Conservation (phyloP, 2,329 filamentous ascomycete species). For the Purpureocillium takamizusanense region DNA sequence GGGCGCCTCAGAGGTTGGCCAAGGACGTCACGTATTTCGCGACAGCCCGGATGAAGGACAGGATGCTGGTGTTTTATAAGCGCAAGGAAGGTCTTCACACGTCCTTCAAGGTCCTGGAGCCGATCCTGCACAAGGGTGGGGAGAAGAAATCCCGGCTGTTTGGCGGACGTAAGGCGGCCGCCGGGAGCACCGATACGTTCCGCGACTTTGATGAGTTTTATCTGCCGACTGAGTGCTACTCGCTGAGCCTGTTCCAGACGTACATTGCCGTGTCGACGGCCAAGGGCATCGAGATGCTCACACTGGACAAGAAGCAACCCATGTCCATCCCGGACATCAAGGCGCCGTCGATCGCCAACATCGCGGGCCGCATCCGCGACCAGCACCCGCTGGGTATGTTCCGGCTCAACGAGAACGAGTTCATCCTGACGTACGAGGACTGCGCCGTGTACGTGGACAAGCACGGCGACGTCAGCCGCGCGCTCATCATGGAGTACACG, state of each 20-base stretch:
- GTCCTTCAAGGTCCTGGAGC: constrained; percentile 94
- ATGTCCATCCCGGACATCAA: constrained; percentile 88
- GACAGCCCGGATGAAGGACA: constrained; percentile 93
- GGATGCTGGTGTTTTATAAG: constrained; percentile 92
- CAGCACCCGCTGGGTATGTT: constrained; percentile 94
- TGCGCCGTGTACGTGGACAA: constrained; percentile 98
- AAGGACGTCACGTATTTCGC: constrained; percentile 97
- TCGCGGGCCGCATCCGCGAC: constrained; percentile 72
- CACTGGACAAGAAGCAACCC: constrained; percentile 91
- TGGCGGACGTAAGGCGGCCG: constrained; percentile 45
- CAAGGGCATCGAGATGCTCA: constrained; percentile 91
- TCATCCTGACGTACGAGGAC: constrained; percentile 88
- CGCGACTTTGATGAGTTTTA: constrained; percentile 98
- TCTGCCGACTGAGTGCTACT: constrained; percentile 89
- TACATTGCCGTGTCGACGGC: constrained; percentile 86
- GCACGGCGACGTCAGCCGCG: constrained; percentile 88
- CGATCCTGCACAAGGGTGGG: constrained; percentile 85
- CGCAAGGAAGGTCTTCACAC: constrained; percentile 87
- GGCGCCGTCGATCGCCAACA: constrained; percentile 69
- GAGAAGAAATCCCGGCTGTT: constrained; percentile 70
- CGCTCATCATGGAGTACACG: constrained; percentile 98
- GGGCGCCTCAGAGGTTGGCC: constrained; percentile 85
- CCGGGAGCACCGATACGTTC: constrained; percentile 85
- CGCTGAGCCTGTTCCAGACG: constrained; percentile 91
- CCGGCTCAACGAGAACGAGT: constrained; percentile 83